A percentile compares a stretch with the other conserved stretches of the same genome.
Conservation (phyloP, 2,329 filamentous ascomycete genomes). For the Arthrobotrys sinensis region DNA sequence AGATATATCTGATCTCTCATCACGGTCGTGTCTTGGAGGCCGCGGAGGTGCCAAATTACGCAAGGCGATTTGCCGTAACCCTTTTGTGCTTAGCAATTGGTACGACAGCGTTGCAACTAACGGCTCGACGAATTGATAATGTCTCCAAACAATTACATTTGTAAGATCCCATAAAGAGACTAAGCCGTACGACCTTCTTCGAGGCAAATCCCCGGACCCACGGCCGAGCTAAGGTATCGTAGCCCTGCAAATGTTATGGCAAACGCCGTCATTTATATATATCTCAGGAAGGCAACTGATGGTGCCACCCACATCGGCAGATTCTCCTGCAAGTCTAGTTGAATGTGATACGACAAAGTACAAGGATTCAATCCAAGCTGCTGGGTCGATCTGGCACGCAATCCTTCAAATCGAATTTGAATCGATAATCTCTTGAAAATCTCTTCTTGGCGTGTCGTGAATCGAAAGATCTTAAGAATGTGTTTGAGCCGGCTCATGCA, state of each 20-base stretch:
- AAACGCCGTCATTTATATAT: conserved; percentile 23
- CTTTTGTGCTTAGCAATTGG: conserved; percentile 1
- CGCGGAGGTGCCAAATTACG: not conserved
- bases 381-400: not conserved
- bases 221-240: not conserved
- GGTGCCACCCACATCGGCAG: not conserved
- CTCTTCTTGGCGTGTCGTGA: not conserved
- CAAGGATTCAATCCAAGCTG: not conserved
- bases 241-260: not conserved
- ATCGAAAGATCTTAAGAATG: not conserved
- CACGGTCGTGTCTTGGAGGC: not conserved
- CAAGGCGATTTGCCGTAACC: no score
- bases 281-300: conserved; percentile 11
- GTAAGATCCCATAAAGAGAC: not conserved
- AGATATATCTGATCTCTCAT: not conserved
- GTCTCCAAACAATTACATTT: not conserved
- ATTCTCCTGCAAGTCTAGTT: conserved; percentile 7
- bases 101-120: not conserved
- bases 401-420: not conserved
- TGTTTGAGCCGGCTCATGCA: not conserved
- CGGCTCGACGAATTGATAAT: not conserved
- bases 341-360: conserved; percentile 10
- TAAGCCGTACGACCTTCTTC: not conserved
- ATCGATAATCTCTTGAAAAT: not conserved
- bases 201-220: conserved; percentile 8